Conservation (phyloP, 208 protist genomes). For the Leishmania braziliensis region DNA sequence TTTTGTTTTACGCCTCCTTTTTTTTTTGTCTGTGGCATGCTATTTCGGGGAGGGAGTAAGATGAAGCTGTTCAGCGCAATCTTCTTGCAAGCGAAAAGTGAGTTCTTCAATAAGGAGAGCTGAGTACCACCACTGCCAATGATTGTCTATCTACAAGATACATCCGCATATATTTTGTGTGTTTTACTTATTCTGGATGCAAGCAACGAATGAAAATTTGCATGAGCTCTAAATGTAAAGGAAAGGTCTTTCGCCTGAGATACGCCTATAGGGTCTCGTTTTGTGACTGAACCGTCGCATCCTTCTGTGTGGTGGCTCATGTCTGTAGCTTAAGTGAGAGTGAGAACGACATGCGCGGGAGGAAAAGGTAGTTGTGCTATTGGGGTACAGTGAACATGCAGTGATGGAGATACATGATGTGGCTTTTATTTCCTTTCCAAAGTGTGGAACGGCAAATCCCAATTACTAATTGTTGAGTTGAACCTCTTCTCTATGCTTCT, state of each 20-base stretch:
- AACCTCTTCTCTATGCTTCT: background rate
- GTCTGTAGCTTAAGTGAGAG: no score
- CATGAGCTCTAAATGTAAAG: background rate
- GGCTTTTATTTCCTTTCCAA: background rate
- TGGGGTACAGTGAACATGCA: background rate
- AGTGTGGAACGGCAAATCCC: background rate
- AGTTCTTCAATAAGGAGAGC: background rate
- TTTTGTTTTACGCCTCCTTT: conserved; percentile 15
- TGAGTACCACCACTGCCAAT: no score
- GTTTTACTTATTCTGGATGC: background rate
- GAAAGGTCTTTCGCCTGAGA: background rate
- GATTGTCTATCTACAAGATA: background rate
- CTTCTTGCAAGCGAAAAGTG: background rate
- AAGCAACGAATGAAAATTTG: background rate
- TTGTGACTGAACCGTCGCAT: no score
- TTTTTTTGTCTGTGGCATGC: background rate
- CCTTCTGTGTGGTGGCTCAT: no score
- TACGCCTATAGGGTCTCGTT: background rate
- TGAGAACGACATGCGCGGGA: background rate
- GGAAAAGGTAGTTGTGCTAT: no score
- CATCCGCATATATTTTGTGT: background rate
- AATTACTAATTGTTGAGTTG: background rate
- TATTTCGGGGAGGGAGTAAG: background rate
- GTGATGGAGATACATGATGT: background rate
- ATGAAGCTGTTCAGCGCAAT: background rate